These are phyloP conservation scores for Sodiomyces alkalinus DNA, from an alignment of 2,329 filamentous ascomycete species.

Conservation along the genomic window DNA sequence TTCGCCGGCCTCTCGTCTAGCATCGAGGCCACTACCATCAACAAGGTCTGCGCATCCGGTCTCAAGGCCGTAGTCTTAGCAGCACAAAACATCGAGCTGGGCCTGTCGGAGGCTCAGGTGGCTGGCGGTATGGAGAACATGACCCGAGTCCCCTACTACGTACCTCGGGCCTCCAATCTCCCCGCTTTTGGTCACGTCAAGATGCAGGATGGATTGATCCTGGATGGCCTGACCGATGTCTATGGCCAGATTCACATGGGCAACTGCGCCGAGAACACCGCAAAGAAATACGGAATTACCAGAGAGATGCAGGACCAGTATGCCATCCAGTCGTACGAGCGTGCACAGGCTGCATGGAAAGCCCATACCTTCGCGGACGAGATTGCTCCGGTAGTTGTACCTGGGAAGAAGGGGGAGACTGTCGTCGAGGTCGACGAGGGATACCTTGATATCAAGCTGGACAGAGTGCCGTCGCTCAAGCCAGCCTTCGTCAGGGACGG, in stretches of 20 bases:
- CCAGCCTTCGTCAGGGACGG: conserved; percentile 81
- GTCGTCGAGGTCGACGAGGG: conserved; percentile 76
- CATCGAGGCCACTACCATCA: conserved; percentile 82
- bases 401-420: conserved; percentile 68
- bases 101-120: conserved; percentile 73
- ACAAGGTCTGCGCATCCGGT: conserved; percentile 95
- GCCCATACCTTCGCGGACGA: conserved; percentile 73
- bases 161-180: conserved; percentile 65
- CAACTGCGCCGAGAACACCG: conserved; percentile 87
- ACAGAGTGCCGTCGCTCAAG: conserved; percentile 76
- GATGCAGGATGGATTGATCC: conserved; percentile 82
- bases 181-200: conserved; percentile 78
- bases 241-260: conserved; percentile 98
- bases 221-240: conserved; percentile 90
- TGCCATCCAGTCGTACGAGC: conserved; percentile 76
- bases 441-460: conserved; percentile 71
- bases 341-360: conserved; percentile 82
- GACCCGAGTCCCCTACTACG: conserved; percentile 84
- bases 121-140: conserved; percentile 98
- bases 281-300: conserved; percentile 69
- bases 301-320: conserved; percentile 84
- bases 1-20: conserved; percentile 72
- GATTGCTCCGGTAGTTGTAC: conserved; percentile 75
- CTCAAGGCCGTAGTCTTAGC: conserved; percentile 84
- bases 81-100: conserved; percentile 88